Conservation (phyloP, 768 basidiomycete genomes). For the Imleria badia region DNA sequence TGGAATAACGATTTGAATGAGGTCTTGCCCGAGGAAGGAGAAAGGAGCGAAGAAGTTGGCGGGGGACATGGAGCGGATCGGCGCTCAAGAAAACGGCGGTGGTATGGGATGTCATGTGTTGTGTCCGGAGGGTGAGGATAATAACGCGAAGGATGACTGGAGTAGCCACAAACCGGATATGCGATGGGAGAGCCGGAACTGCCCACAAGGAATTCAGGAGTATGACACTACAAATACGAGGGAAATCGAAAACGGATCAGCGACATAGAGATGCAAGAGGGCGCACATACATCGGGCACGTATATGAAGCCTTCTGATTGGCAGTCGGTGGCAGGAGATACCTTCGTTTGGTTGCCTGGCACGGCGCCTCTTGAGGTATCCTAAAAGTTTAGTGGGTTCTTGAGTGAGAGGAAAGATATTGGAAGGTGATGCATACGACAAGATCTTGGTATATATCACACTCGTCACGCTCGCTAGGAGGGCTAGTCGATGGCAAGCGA, state of each 20-base stretch:
- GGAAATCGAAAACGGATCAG: not conserved
- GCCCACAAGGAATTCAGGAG: slow-evolving; percentile 34
- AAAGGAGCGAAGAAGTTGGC: slow-evolving; percentile 8
- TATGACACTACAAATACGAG: slow-evolving; percentile 11
- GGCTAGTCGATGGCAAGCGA: slow-evolving; percentile 11
- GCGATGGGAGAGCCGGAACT: slow-evolving; percentile 32
- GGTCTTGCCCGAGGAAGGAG: slow-evolving; percentile 15
- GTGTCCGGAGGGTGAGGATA: not conserved
- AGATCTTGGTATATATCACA: not conserved
- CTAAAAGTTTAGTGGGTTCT: slow-evolving; percentile 9
- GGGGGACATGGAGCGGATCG: slow-evolving; percentile 21
- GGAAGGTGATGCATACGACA: slow-evolving; percentile 13
- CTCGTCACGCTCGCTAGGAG: not conserved
- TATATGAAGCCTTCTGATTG: slow-evolving; percentile 30
- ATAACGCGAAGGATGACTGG: slow-evolving; percentile 22
- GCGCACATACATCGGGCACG: slow-evolving; percentile 21
- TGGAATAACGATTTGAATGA: slow-evolving; percentile 29
- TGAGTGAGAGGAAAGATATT: not conserved
- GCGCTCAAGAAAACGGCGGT: slow-evolving; percentile 8
- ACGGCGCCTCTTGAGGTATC: not conserved
- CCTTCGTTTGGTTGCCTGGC: not conserved
- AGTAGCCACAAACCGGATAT: slow-evolving; percentile 31
- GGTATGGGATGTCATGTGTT: slow-evolving; percentile 8
- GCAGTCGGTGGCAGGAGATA: not conserved
- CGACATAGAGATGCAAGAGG: not conserved